phyloP scores from a whole-genome alignment of 768 basidiomycete genomes.

The Vararia minispora region DNA sequence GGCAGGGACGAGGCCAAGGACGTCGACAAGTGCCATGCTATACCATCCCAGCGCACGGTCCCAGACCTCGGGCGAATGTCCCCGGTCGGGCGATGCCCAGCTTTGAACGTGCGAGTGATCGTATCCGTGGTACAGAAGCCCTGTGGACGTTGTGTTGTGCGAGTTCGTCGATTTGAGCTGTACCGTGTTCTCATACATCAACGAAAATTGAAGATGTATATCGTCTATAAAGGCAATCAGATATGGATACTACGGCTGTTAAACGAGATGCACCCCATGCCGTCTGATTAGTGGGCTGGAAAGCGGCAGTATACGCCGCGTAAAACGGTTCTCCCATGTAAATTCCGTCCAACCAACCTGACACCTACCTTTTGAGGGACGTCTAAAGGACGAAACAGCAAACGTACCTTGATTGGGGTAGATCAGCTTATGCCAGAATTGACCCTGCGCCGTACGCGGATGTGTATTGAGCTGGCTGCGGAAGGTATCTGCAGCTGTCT shows the following conservation, averaged over 20 bases:
- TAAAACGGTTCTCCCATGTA: conserved; percentile 39
- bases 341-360: conserved; percentile 35
- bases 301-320: conserved; percentile 26
- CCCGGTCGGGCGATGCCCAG: conserved; percentile 36
- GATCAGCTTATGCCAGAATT: conserved; percentile 35
- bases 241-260: not conserved
- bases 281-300: conserved; percentile 25
- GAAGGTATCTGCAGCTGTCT: conserved; percentile 29
- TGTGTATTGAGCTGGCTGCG: conserved; percentile 29
- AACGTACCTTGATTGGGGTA: conserved; percentile 31
- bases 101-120: conserved; percentile 30
- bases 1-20: conserved; percentile 27
- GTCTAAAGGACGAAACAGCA: not conserved
- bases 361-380: not conserved
- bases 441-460: conserved; percentile 33
- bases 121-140: conserved; percentile 39
- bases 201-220: conserved; percentile 29
- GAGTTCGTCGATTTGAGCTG: conserved; percentile 28
- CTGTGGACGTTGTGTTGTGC: conserved; percentile 21
- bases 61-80: conserved; percentile 39
- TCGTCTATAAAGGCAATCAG: conserved; percentile 19
- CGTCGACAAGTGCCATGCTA: conserved; percentile 36
- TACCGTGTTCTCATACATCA: conserved; percentile 33
- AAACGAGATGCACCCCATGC: conserved; percentile 23
- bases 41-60: conserved; percentile 38